A percentile compares a stretch with the other conserved stretches of the same genome.
phyloP scores from a whole-genome alignment of 176 grass and related monocot species.

The Ananas comosus region DNA sequence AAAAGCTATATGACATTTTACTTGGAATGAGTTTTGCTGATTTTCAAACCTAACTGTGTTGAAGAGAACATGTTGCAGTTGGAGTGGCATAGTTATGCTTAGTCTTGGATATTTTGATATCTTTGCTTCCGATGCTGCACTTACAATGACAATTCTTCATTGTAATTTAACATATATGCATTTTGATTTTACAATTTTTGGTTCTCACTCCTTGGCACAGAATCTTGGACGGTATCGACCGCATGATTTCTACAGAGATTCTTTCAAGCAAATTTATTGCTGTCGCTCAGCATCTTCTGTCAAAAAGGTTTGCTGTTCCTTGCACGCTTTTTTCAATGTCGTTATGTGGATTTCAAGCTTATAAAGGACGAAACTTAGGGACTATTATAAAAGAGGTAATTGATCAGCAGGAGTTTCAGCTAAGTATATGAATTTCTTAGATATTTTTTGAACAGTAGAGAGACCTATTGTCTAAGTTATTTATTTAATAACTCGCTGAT shows the following conservation, averaged over 20 bases:
- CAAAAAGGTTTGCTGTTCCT: slow-evolving; percentile 51
- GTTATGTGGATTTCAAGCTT: no score
- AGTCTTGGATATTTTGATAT: not conserved
- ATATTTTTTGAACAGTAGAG: no score
- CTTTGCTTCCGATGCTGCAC: not conserved
- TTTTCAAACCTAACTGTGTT: no score
- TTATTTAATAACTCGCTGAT: no score
- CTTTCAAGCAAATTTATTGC: slow-evolving; percentile 61
- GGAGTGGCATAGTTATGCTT: not conserved
- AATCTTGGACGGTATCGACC: slow-evolving; percentile 39
- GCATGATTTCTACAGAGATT: slow-evolving; percentile 42
- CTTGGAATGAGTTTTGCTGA: no score
- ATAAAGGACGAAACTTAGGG: no score
- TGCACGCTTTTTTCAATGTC: not conserved
- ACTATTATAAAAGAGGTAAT: no score
- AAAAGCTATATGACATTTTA: no score
- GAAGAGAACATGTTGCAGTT: not conserved
- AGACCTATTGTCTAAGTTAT: no score
- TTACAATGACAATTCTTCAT: not conserved
- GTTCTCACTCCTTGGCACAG: slow-evolving; percentile 17
- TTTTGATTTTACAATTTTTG: not conserved
- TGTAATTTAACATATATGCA: not conserved
- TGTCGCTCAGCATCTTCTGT: slow-evolving; percentile 86
- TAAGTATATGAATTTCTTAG: no score
- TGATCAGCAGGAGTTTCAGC: no score